phyloP scores from a whole-genome alignment of 2,329 filamentous ascomycete genomes.

The Gaeumannomyces sp. region DNA sequence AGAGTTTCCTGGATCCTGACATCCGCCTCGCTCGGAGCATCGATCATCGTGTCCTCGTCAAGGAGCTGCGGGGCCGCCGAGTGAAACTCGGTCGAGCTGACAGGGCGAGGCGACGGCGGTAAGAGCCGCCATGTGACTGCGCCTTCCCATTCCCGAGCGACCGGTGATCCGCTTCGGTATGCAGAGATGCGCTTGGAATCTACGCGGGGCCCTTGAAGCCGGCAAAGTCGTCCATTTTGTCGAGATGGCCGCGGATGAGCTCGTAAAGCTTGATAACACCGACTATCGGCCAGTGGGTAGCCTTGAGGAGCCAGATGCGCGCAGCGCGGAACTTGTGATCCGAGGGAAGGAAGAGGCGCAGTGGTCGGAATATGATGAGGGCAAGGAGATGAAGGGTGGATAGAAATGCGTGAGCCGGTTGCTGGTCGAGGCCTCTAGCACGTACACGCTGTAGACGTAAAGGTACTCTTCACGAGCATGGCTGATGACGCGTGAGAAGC shows the following conservation, averaged over 20 bases:
- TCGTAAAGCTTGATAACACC: conserved; percentile 65
- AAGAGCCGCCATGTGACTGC: neutral
- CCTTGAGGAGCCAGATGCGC: conserved; percentile 56
- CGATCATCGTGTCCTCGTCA: conserved; percentile 17
- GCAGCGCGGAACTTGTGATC: conserved; percentile 55
- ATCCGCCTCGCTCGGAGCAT: conserved; percentile 18
- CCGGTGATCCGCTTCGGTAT: neutral
- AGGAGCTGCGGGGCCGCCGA: neutral
- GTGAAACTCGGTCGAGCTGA: neutral
- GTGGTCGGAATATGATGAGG: conserved; percentile 63
- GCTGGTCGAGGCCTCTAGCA: conserved; percentile 60
- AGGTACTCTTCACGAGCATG: conserved; percentile 70
- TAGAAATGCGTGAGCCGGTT: conserved; percentile 66
- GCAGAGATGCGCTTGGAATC: neutral
- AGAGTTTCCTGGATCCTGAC: conserved; percentile 48
- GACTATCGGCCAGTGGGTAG: conserved; percentile 62
- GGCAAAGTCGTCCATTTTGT: conserved; percentile 14
- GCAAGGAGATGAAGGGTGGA: conserved; percentile 67
- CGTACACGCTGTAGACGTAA: conserved; percentile 65
- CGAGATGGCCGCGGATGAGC: conserved; percentile 34
- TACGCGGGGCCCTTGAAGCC: neutral
- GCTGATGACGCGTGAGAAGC: conserved; percentile 58
- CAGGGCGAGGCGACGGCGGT: neutral
- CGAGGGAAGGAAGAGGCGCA: conserved; percentile 61
- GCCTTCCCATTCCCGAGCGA: conserved; percentile 4